Base-by-base conservation (phyloP, 2,329 filamentous ascomycete species). In the Diatrype stigma region DNA sequence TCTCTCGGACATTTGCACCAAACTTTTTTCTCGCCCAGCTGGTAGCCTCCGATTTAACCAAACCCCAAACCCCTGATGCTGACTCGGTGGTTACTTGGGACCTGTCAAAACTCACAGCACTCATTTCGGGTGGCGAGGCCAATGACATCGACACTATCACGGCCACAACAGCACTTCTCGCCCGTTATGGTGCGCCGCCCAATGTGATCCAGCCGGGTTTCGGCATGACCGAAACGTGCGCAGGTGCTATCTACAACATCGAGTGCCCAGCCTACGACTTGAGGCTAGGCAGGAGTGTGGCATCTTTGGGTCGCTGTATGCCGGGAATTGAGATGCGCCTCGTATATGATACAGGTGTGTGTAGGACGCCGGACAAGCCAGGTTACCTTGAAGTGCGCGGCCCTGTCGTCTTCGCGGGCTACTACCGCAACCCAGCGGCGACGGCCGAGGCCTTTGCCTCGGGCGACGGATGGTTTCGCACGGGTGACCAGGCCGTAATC, bases 361-460 rank as follows among this genome's bases (percentile, higher is more conserved):
- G 51, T 6, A 57, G 51, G 3, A 28, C 19, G 8, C 19, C 51
- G 6, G 63, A 63, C 26, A 58, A 66, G n/a, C 63, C 72, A 6
- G 84, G 85, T 1, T 77, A 85, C 60, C 70, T 87, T 16, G 82
- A 81, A 73, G 68, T 86, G 0, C 73, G 73, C 3, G 82, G 76
- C 2, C 75, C 76, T 0, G 81, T 84, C 42, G 71, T 89, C 8
- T 87, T 87, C 72, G 76, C 79, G 50, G 77, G 78, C 2, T 88
- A 89, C 61, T 86, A 81, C 76, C 72, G 73, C 45, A 82, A 84
- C 47, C 70, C 73, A 0, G 68, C 75, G 44, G 82, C 80, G 1
- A 88, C 84, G 0, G 62, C 57, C 14, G 76, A 82, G 28, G 79
- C 79, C 0, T 73, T 85, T 30, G 26, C 10, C 48, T 82, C 78